Evolutionary conservation across 768 basidiomycete genomes (phyloP).

Genomic region (Tricholoma flavovirens): DNA sequence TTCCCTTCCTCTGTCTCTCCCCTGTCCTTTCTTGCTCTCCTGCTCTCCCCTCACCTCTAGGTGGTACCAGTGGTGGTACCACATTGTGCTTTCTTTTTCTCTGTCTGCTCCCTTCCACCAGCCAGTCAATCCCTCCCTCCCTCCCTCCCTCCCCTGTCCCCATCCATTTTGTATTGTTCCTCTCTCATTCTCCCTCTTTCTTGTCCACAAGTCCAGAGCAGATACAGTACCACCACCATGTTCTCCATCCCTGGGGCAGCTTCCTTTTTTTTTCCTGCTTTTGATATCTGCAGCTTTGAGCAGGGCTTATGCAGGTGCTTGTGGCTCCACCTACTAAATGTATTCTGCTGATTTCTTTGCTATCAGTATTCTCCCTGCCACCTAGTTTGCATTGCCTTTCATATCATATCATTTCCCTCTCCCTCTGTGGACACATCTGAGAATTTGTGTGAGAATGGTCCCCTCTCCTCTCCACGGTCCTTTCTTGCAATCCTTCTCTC

Average conservation of each 20-base stretch:
- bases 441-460: neutral
- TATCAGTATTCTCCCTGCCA: neutral
- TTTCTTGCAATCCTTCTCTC: neutral
- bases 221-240: neutral
- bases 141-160: neutral
- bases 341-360: neutral
- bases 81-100: neutral
- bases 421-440: too few relatives aligned
- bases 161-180: too few relatives aligned
- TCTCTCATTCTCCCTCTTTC: neutral
- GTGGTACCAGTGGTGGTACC: neutral
- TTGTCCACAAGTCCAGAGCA: neutral
- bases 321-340: neutral
- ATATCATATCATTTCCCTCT: too few relatives aligned
- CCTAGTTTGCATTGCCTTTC: too few relatives aligned
- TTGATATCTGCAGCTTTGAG: neutral
- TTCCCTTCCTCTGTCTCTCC: too few relatives aligned
- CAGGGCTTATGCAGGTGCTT: neutral
- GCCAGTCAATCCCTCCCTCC: neutral
- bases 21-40: neutral
- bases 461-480: neutral
- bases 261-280: neutral
- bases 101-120: neutral
- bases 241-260: neutral
- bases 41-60: neutral